A percentile compares a stretch with the other conserved stretches of the same genome.
Conservation (phyloP, 768 basidiomycete species). For the Panellus pusillus region DNA sequence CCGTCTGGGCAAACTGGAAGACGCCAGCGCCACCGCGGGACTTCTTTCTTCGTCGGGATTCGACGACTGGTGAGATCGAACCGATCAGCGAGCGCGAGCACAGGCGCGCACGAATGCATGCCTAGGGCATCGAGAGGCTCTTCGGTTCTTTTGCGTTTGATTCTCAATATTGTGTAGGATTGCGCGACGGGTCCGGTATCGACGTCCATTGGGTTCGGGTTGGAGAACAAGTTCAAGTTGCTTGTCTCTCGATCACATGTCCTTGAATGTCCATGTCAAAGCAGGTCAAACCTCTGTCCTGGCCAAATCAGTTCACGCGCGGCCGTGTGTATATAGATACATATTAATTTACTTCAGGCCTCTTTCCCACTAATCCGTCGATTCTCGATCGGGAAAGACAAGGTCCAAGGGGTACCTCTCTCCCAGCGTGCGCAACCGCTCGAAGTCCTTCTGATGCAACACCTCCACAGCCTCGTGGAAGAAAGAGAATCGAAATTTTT, state of each 20-base stretch:
- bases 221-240: neutral
- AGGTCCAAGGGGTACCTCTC: neutral
- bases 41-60: constrained; percentile 65
- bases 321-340: neutral
- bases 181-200: constrained; percentile 31
- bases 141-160: constrained; percentile 81
- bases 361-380: neutral
- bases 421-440: neutral
- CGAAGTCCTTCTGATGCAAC: neutral
- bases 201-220: constrained; percentile 28
- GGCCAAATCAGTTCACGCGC: no score
- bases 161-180: constrained; percentile 71
- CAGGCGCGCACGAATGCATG: constrained; percentile 30
- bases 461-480: neutral
- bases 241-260: no score
- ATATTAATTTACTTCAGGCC: neutral
- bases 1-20: constrained; percentile 81
- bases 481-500: constrained; percentile 1
- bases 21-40: constrained; percentile 56
- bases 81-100: constrained; percentile 15
- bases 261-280: no score
- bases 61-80: constrained; percentile 49
- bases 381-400: neutral
- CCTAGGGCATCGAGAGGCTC: constrained; percentile 82
- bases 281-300: no score